Evolutionary conservation across 768 basidiomycete species (phyloP).

Genomic region (Amanita polypyramis): DNA sequence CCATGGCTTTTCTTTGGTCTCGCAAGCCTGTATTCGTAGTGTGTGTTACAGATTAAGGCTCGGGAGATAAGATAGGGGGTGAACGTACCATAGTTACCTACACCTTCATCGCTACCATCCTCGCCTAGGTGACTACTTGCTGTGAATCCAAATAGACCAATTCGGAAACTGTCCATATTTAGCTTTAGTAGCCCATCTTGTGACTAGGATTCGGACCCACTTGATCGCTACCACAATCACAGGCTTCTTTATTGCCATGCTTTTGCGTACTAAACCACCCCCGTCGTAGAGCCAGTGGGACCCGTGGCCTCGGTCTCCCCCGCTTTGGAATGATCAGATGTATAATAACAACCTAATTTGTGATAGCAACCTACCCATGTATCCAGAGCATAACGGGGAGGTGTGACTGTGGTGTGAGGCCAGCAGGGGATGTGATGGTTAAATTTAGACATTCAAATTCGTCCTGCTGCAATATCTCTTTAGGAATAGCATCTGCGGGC

Average conservation of each 20-base stretch:
- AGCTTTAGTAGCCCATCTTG: background rate
- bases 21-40: slow-evolving; percentile 34
- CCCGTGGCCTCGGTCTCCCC: slow-evolving; percentile 63
- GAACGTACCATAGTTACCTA: slow-evolving; percentile 64
- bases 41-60: slow-evolving; percentile 8
- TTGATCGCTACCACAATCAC: slow-evolving; percentile 68
- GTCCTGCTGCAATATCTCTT: slow-evolving; percentile 47
- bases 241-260: slow-evolving; percentile 51
- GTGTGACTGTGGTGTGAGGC: slow-evolving; percentile 37
- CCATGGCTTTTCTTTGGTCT: slow-evolving; percentile 53
- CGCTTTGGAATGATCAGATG: slow-evolving; percentile 30
- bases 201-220: slow-evolving; percentile 27
- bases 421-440: slow-evolving; percentile 68
- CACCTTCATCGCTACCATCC: slow-evolving; percentile 61
- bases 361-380: slow-evolving; percentile 51
- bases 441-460: slow-evolving; percentile 77
- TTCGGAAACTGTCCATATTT: slow-evolving; percentile 44
- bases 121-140: slow-evolving; percentile 53
- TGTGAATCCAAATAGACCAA: slow-evolving; percentile 73
- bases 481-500: slow-evolving; percentile 38
- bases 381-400: slow-evolving; percentile 79
- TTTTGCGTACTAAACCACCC: slow-evolving; percentile 59
- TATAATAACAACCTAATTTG: slow-evolving; percentile 5
- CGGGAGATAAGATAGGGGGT: background rate
- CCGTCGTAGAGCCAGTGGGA: slow-evolving; percentile 74